Conservation (phyloP, 2,329 filamentous ascomycete species). For the Aspergillus japonicus region DNA sequence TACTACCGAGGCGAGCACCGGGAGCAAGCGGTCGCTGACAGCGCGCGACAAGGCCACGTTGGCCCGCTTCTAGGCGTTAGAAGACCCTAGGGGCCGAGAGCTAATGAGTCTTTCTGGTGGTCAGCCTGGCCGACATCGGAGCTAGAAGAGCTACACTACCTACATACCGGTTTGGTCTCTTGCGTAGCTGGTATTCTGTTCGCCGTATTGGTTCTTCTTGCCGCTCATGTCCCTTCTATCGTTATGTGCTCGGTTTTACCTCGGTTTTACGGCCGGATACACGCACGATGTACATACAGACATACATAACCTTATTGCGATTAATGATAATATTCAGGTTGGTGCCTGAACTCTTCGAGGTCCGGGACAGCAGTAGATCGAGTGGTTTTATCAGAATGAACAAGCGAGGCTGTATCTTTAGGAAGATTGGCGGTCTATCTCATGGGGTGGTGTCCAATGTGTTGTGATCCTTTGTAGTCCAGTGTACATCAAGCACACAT, state of each 20-base stretch:
- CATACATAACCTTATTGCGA: background rate
- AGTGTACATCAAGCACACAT: too few relatives aligned
- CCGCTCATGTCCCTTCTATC: background rate
- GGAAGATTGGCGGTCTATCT: too few relatives aligned
- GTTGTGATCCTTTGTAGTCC: too few relatives aligned
- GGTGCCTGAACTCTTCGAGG: background rate
- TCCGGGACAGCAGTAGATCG: too few relatives aligned
- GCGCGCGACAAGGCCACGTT: conserved; percentile 1
- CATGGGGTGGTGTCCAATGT: too few relatives aligned
- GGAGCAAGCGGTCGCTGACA: background rate
- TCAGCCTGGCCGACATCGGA: background rate
- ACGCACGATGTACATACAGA: too few relatives aligned
- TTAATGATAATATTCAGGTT: background rate
- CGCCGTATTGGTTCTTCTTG: background rate
- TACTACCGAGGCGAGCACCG: background rate
- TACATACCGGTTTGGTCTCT: background rate
- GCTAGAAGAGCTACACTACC: background rate
- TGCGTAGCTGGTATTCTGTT: background rate
- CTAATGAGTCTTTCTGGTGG: background rate
- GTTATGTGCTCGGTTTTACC: background rate
- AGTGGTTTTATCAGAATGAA: too few relatives aligned
- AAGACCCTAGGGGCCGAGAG: background rate
- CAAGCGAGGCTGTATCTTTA: too few relatives aligned
- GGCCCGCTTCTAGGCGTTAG: background rate
- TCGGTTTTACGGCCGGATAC: background rate